Base-by-base conservation (phyloP, 164 flowering plant genomes). In the Umbilicus rupestris region DNA sequence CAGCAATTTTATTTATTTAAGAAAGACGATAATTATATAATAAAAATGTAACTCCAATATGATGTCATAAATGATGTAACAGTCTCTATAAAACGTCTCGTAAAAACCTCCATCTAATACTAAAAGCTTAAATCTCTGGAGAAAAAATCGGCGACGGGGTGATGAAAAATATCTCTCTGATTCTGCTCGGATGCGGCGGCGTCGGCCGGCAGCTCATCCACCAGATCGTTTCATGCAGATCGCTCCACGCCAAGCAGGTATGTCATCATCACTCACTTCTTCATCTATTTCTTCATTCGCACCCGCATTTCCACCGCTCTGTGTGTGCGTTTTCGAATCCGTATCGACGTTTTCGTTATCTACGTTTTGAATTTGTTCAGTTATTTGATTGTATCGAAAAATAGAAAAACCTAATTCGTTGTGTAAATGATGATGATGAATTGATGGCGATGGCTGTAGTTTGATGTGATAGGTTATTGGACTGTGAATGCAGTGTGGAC, bases 191-290 rank as follows among this genome's bases (percentile, higher is more conserved):
- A 16, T 85, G 89, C 30, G 98, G 96, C 65, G 95, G 92, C 52
- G 96, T 92, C 16, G 95, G 98, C 6, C 86, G 85, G 22, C 91
- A 92, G 63, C 92, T 92, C 62, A 81, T 89, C 70, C 88, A 83
- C 17, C 98, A 92, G 81, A 82, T 92, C 41, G 77, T 92, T 73
- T 77, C 80, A 59, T 83, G 87, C 76, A 75, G 98, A 68, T 74
- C 87, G 19, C 80, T 87, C 66, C 98, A 89, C 68, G 81, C 91
- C 77, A 79, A 79, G 28, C 83, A 80, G 84, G 98, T 87, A 55
- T 31, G 0, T 55, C 28, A 1, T 30, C 55, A 5, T 4, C 45
- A 8, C 15, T 47, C 52, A 5, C 14, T 7, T 26, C 26, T 52
- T 7, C 7, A 24, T 0, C 37, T n/a, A n/a, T n/a, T n/a, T n/a